Conservation (phyloP, 352 stramenopile genomes). For the Phytopythium aichiense region DNA sequence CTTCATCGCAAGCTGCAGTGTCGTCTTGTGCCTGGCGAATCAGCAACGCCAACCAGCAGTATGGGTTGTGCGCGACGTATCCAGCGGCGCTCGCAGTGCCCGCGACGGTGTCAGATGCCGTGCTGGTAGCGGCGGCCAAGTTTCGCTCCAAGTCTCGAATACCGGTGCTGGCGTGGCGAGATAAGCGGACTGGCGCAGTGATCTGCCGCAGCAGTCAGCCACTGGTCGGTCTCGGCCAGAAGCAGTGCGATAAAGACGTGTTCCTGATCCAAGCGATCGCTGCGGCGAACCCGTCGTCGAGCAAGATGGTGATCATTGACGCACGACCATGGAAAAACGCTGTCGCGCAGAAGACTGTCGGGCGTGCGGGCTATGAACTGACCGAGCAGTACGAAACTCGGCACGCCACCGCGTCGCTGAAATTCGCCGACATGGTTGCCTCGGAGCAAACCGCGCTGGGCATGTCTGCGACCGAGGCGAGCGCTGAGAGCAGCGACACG, state of each 20-base stretch:
- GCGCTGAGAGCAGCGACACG: slow-evolving; percentile 3
- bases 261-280: slow-evolving; percentile 79
- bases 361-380: slow-evolving; percentile 86
- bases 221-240: slow-evolving; percentile 73
- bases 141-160: slow-evolving; percentile 85
- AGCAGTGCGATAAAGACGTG: slow-evolving; percentile 83
- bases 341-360: slow-evolving; percentile 87
- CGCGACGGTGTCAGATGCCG: slow-evolving; percentile 50
- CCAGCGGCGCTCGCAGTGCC: slow-evolving; percentile 74
- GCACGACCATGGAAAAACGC: slow-evolving; percentile 88
- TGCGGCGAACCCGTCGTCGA: slow-evolving; percentile 70
- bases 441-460: slow-evolving; percentile 25
- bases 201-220: slow-evolving; percentile 85
- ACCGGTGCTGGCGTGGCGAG: slow-evolving; percentile 78
- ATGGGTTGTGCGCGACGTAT: slow-evolving; percentile 75
- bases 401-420: slow-evolving; percentile 49
- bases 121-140: slow-evolving; percentile 61
- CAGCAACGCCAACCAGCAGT: slow-evolving; percentile 61
- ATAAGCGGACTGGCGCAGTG: slow-evolving; percentile 61
- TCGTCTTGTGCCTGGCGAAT: slow-evolving; percentile 62
- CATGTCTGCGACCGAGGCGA: slow-evolving; percentile 7
- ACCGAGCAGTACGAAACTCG: slow-evolving; percentile 79
- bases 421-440: slow-evolving; percentile 62
- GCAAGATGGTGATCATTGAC: slow-evolving; percentile 87
- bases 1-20: neutral